phyloP scores from a whole-genome alignment of 2,329 filamentous ascomycete species.

The Talaromyces rugulosus region DNA sequence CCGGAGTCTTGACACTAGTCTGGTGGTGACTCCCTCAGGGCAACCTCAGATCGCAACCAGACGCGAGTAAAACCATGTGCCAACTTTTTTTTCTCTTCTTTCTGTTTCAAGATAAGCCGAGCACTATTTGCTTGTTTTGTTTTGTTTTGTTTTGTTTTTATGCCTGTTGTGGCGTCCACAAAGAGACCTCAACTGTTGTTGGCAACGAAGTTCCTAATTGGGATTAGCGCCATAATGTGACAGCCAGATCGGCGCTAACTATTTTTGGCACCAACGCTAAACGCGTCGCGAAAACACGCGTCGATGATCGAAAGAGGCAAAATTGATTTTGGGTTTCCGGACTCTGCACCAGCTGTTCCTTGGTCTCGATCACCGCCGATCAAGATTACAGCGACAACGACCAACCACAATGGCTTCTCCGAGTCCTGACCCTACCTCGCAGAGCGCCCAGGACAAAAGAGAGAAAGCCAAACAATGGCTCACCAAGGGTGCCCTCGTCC shows the following conservation, averaged over 20 bases:
- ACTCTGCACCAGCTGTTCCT: not conserved
- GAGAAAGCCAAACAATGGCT: conserved; percentile 47
- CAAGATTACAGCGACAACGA: not conserved
- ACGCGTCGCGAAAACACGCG: not conserved
- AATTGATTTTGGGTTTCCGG: conserved; percentile 2
- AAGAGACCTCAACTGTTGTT: not conserved
- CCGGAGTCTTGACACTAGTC: not conserved
- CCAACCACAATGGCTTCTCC: conserved; percentile 4
- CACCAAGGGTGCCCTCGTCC: conserved; percentile 57
- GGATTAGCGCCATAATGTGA: not conserved
- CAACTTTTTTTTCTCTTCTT: not conserved
- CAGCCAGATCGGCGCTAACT: not conserved
- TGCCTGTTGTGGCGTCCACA: not conserved
- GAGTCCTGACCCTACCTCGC: not conserved
- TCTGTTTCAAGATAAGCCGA: not conserved
- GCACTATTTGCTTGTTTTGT: not conserved
- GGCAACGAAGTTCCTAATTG: not conserved
- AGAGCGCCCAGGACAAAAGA: conserved; percentile 20
- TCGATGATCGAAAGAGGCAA: conserved; percentile 7
- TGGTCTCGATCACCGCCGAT: not conserved
- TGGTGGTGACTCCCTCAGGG: not conserved
- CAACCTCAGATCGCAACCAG: not conserved
- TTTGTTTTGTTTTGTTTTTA: too few relatives aligned
- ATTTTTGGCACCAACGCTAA: not conserved
- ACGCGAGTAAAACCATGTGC: too few relatives aligned